Base-by-base conservation (phyloP, 1,284 basidiomycete genomes). In the Rhodotorula glutinis region DNA sequence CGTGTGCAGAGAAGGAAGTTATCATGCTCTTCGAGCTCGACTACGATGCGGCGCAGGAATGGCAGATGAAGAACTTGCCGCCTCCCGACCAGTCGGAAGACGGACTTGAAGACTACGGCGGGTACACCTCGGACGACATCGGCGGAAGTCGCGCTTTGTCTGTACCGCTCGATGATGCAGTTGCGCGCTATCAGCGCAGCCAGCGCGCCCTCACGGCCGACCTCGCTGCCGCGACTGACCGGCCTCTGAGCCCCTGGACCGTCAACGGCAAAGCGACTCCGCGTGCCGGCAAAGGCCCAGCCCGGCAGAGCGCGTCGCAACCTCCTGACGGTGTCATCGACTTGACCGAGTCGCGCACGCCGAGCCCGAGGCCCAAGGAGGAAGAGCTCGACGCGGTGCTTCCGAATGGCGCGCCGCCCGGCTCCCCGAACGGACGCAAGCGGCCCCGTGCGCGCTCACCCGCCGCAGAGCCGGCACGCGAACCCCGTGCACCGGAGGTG, bases 341-440 rank as follows among this genome's bases (percentile, higher is more conserved):
- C 51, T 54, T 67, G 8, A 67, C 66, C 21, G 25, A n/a, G 4
- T 55, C 57, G 21, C 61, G 61, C 41, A 56, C 66, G 33, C 66
- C 66, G 25, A 60, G 57, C 3, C 66, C 66, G 14, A 29, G 46
- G 5, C 53, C 53, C 9, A 67, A 63, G 49, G 23, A 44, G 4
- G 60, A 66, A 40, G 49, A 59, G n/a, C 25, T 43, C 25, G 49
- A 59, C 10, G 49, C 40, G 8, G 9, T 49, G 49, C n/a, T 53
- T 11, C 29, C 38, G 17, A 25, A 40, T 38, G 57, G 53, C n/a
- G 23, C 27, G 30, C 10, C 21, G 14, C 27, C n/a, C 40, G n/a
- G 11, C 33, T 38, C 43, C 4, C 40, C 53, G 40, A n/a, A 33
- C 21, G 54, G 38, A 13, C 40, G 25, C 29, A 63, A 63, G 43